These are phyloP conservation scores for Crithidia acanthocephali DNA, from an alignment of 208 protist genomes.

Conservation along the genomic window DNA sequence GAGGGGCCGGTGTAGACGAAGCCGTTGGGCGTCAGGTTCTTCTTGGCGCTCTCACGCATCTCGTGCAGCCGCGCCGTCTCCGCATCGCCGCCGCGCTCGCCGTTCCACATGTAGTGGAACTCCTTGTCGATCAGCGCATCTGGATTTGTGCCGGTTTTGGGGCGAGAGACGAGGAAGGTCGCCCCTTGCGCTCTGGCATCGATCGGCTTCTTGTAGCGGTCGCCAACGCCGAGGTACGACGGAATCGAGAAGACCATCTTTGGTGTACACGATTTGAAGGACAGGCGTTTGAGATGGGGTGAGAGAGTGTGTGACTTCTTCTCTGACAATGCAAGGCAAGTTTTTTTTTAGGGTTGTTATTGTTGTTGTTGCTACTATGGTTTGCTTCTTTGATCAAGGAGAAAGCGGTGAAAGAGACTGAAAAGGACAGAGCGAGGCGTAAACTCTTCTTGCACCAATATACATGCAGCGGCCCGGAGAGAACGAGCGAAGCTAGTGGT, in stretches of 20 bases:
- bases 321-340: no score
- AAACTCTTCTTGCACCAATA: no score
- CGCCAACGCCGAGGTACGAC: constrained; percentile 79
- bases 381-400: no score
- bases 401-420: no score
- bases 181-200: constrained; percentile 70
- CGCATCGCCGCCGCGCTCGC: constrained; percentile 74
- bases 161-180: constrained; percentile 66
- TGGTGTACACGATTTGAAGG: no score
- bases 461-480: no score
- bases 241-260: constrained; percentile 94
- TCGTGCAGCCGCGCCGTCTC: constrained; percentile 62
- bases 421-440: no score
- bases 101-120: constrained; percentile 85
- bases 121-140: constrained; percentile 88
- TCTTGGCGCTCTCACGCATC: constrained; percentile 61
- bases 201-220: constrained; percentile 65
- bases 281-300: no score
- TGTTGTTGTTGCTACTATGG: no score
- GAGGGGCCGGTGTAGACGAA: constrained; percentile 68
- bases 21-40: constrained; percentile 79
- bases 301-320: neutral
- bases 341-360: no score
- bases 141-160: constrained; percentile 81
- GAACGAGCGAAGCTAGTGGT: no score